Conservation (phyloP, 228 moss, liverwort and hornwort species). For the Sphagnum fallax region DNA sequence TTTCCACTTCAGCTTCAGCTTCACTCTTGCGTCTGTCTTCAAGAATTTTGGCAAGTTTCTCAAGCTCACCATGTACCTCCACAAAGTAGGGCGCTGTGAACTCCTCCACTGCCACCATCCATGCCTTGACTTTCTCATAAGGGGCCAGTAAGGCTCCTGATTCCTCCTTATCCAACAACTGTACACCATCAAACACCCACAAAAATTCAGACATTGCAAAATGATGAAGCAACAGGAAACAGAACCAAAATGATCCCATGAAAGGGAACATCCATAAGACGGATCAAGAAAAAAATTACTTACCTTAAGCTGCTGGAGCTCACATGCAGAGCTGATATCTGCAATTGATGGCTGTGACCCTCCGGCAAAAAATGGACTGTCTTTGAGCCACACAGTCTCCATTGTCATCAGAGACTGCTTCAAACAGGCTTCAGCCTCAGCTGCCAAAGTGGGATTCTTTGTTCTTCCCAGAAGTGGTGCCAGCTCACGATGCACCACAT, state of each 20-base stretch:
- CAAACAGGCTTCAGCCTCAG: constrained; percentile 19
- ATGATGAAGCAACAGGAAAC: too few species aligned
- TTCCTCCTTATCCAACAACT: constrained; percentile 28
- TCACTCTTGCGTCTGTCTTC: too few species aligned
- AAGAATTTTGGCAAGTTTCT: too few species aligned
- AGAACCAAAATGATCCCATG: too few species aligned
- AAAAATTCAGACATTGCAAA: too few species aligned
- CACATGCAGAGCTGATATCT: constrained; percentile 62
- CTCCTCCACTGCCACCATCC: constrained; percentile 30
- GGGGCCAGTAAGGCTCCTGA: constrained; percentile 14
- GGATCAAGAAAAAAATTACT: too few species aligned
- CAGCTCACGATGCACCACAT: constrained; percentile 29
- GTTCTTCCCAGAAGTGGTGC: constrained; percentile 20
- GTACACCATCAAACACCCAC: not conserved
- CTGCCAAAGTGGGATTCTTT: constrained; percentile 23
- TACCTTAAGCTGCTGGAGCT: constrained; percentile 55
- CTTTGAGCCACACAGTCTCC: constrained; percentile 47
- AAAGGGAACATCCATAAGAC: too few species aligned
- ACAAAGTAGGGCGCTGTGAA: constrained; percentile 29
- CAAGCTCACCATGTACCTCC: constrained; percentile 15
- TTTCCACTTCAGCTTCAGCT: too few species aligned
- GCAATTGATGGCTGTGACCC: constrained; percentile 61
- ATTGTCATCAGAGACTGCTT: constrained; percentile 35
- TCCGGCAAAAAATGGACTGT: constrained; percentile 41
- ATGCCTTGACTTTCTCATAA: constrained; percentile 17